Conservation (phyloP, 768 basidiomycete genomes). For the Tricholoma flavovirens region DNA sequence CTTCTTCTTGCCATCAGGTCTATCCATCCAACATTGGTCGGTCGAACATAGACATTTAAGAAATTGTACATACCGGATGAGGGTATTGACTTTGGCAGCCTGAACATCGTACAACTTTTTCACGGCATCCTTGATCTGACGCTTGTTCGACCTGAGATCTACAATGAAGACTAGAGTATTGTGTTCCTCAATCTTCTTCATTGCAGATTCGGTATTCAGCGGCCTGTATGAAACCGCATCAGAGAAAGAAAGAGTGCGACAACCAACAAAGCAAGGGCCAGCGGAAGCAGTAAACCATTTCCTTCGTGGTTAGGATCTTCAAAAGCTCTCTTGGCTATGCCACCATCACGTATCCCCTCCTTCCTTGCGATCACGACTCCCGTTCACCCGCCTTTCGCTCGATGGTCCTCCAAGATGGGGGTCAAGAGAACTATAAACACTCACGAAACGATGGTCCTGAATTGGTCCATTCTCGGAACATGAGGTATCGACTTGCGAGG, state of each 20-base stretch:
- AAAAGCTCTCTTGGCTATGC: too few relatives aligned
- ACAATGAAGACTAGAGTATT: conserved; percentile 99
- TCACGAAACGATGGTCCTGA: conserved; percentile 87
- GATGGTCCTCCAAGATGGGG: too few relatives aligned
- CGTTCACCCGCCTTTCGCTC: too few relatives aligned
- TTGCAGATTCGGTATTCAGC: conserved; percentile 92
- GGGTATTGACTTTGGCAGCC: conserved; percentile 94
- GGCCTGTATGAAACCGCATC: conserved; percentile 40
- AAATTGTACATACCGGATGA: conserved; percentile 73
- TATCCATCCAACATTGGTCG: conserved; percentile 20
- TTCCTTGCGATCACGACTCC: too few relatives aligned
- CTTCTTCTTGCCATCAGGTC: conserved; percentile 99
- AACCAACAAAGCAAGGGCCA: background rate
- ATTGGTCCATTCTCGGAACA: conserved; percentile 94
- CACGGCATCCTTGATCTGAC: conserved; percentile 98
- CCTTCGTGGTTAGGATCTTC: too few relatives aligned
- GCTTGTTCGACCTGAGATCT: conserved; percentile 93
- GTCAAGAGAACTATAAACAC: conserved; percentile 24
- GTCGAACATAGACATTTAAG: background rate
- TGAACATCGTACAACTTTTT: conserved; percentile 99
- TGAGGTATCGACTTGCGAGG: conserved; percentile 93
- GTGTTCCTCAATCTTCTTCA: conserved; percentile 99
- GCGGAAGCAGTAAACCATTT: too few relatives aligned
- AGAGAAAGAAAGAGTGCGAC: background rate
- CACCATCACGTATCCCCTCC: too few relatives aligned